Evolutionary conservation across 768 basidiomycete species (phyloP), one percentile per base, ranked within the genome.

Genomic region (Imleria badia): DNA sequence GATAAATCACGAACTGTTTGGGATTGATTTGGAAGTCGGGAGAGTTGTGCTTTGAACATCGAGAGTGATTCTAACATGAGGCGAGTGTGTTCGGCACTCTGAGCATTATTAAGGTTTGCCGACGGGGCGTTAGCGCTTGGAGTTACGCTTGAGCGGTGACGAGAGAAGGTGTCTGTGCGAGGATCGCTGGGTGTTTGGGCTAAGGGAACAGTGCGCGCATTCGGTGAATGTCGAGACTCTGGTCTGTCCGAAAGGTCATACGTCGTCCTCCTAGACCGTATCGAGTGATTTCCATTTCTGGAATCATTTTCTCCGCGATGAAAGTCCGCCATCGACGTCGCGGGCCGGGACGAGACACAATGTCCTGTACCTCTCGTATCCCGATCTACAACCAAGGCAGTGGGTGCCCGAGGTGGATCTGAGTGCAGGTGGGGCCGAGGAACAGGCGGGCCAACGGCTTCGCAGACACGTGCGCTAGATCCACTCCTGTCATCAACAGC

Each of bases 41-140:
- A 70, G 2, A 91, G 71, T 23, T 87, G 80, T 3, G 78, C 72
- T 66, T 91, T 88, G 59, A 93, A 90, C 76, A 87, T 81, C 5
- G 73, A 66, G 14, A 92, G 71, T 17, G 84, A 80, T 39, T 92
- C 89, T 20, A 83, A 60, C 80, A 92, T 83, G 42, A 93, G 70
- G n/a, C 79, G 74, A 1, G 82, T 75, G 60, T 91, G 91, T 59
- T 91, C 88, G 5, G 75, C 66, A 35, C 66, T 72, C 35, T 65
- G 66, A 45, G 59, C 61, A 26, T 17, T 58, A 3, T 54, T 57
- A 2, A 61, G 23, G 41, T 26, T 60, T n/a, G 54, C 34, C 23
- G 50, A 33, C 14, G 58, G 46, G 31, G 60, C 59, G 38, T 51
- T 61, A 20, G 53, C 43, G 30, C 60, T 36, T 6, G 72, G 62